Percentiles rank a stretch among this genome's conserved stretches.
These are phyloP conservation scores for Cucumis cinereus DNA, from an alignment of 306 rosid genomes.

Conservation along the genomic window DNA sequence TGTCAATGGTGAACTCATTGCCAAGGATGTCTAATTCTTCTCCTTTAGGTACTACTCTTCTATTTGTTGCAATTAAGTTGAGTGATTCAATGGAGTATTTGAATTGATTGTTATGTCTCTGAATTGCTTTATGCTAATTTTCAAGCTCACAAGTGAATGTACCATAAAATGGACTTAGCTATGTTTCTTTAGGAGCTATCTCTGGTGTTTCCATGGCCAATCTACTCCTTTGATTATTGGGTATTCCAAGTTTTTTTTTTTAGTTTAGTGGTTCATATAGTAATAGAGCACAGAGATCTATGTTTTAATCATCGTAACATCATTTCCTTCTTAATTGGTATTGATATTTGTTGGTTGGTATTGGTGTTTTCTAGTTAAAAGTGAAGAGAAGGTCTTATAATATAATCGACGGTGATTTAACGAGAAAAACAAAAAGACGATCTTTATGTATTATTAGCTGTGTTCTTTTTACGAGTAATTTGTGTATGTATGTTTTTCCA, in stretches of 20 bases:
- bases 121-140: background rate
- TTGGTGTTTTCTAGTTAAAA: background rate
- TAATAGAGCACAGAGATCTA: background rate
- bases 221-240: background rate
- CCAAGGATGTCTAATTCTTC: conserved; percentile 60
- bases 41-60: background rate
- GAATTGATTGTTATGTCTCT: background rate
- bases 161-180: background rate
- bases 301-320: background rate
- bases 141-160: background rate
- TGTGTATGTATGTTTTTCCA: background rate
- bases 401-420: background rate
- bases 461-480: background rate
- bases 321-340: background rate
- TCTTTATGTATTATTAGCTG: background rate
- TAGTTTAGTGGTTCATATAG: background rate
- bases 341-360: background rate
- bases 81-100: background rate
- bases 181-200: background rate
- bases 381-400: background rate
- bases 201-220: background rate
- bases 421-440: background rate
- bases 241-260: background rate
- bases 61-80: too few species aligned
- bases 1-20: conserved; percentile 70